These are phyloP conservation scores for Alternaria sp. DNA, from an alignment of 2,329 filamentous ascomycete genomes.

Conservation along the genomic window DNA sequence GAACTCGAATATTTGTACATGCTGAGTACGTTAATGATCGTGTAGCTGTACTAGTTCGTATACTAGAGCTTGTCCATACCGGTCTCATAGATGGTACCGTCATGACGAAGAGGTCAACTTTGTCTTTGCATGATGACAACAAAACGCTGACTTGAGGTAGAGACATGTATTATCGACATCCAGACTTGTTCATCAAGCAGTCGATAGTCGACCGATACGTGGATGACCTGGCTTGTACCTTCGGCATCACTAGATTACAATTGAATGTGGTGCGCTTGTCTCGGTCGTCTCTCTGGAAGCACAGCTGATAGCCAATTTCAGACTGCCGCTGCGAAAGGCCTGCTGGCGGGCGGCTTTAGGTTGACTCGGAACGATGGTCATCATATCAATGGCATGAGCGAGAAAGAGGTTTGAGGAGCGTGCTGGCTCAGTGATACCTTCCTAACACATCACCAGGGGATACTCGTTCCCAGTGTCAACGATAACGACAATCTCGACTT, in stretches of 20 bases:
- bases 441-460: constrained; percentile 57
- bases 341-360: constrained; percentile 66
- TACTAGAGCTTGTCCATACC: constrained; percentile 63
- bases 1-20: background rate
- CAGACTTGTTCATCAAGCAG: constrained; percentile 74
- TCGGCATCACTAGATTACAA: constrained; percentile 67
- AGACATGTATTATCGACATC: constrained; percentile 80
- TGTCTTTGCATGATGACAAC: background rate
- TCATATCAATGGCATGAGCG: constrained; percentile 48
- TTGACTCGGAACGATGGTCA: constrained; percentile 57
- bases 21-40: constrained; percentile 11
- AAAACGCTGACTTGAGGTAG: constrained; percentile 52
- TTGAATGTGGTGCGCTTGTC: constrained; percentile 70
- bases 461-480: constrained; percentile 64
- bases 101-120: constrained; percentile 62
- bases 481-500: constrained; percentile 61
- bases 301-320: constrained; percentile 40
- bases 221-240: constrained; percentile 75
- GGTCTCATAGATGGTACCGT: constrained; percentile 56
- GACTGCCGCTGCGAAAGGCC: constrained; percentile 76
- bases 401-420: constrained; percentile 45
- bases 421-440: background rate
- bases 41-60: constrained; percentile 61
- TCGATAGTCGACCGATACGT: constrained; percentile 72
- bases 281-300: constrained; percentile 31